These are phyloP conservation scores for Pyrus hybrid DNA, from an alignment of 331 rosid species.

Conservation along the genomic window DNA sequence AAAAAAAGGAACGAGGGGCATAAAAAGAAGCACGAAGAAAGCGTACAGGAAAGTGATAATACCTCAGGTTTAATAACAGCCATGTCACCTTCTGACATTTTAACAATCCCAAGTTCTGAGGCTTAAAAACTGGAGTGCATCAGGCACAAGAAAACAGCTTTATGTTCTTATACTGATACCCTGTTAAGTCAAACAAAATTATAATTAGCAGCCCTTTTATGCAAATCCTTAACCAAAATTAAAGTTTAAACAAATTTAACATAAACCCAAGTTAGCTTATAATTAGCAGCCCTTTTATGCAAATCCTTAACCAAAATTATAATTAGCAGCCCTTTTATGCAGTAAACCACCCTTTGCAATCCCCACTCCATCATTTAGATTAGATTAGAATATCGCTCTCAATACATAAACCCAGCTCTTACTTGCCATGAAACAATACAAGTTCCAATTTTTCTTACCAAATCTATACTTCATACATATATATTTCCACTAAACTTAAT, in stretches of 20 bases:
- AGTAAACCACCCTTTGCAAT: too few species aligned
- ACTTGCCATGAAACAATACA: neutral
- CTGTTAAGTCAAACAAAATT: conserved; percentile 1
- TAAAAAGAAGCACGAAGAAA: neutral
- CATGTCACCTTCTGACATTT: conserved; percentile 60
- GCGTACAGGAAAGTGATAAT: neutral
- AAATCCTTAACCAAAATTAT: too few species aligned
- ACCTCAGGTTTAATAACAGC: conserved; percentile 75
- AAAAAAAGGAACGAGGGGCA: neutral
- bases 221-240: neutral
- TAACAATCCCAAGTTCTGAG: conserved; percentile 3
- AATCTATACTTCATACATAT: neutral
- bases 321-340: too few species aligned
- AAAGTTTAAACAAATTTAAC: neutral
- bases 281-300: too few species aligned
- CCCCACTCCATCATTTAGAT: too few species aligned
- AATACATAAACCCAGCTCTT: neutral
- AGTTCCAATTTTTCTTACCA: neutral
- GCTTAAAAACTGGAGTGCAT: neutral
- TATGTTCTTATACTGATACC: neutral
- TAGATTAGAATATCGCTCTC: too few species aligned
- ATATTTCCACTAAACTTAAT: too few species aligned
- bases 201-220: neutral
- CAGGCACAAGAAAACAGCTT: neutral
- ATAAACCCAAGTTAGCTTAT: neutral